A percentile compares a stretch with the other conserved stretches of the same genome.
Evolutionary conservation across 1,284 basidiomycete species (phyloP).

Genomic region (Rhodofomes roseus): DNA sequence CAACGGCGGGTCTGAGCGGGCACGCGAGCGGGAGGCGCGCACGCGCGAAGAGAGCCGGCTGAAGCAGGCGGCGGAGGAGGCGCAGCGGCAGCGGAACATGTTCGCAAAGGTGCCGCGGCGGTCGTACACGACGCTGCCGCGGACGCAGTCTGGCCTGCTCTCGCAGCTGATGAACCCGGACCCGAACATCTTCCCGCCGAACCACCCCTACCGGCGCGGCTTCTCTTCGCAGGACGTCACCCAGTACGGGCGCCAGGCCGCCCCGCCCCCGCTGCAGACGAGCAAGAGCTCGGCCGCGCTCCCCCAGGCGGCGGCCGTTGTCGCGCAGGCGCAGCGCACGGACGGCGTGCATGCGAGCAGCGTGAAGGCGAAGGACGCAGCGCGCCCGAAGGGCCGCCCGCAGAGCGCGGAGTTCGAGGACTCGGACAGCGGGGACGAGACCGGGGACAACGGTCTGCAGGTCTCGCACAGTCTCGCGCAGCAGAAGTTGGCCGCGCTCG

Average conservation of each 20-base stretch:
- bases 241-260: conserved; percentile 20
- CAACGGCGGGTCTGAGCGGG: conserved; percentile 33
- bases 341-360: conserved; percentile 5
- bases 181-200: conserved; percentile 52
- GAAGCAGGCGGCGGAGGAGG: conserved; percentile 53
- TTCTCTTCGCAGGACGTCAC: conserved; percentile 47
- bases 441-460: conserved; percentile 42
- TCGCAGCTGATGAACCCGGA: conserved; percentile 70
- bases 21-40: conserved; percentile 18
- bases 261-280: conserved; percentile 36
- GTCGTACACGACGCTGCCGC: conserved; percentile 57
- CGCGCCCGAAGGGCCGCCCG: conserved; percentile 62
- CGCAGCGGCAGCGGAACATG: conserved; percentile 67
- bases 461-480: conserved; percentile 62
- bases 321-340: conserved; percentile 30
- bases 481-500: conserved; percentile 53
- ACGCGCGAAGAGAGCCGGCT: conserved; percentile 32
- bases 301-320: conserved; percentile 58
- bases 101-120: conserved; percentile 74
- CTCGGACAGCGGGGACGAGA: conserved; percentile 54
- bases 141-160: conserved; percentile 56
- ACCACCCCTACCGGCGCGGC: conserved; percentile 53
- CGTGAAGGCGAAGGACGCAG: conserved; percentile 30
- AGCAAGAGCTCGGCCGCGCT: conserved; percentile 67
- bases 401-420: conserved; percentile 62